A percentile compares a stretch with the other conserved stretches of the same genome.
Conservation (phyloP, 1,139 yeast species). For the Kurtzmaniella quercitrusa region DNA sequence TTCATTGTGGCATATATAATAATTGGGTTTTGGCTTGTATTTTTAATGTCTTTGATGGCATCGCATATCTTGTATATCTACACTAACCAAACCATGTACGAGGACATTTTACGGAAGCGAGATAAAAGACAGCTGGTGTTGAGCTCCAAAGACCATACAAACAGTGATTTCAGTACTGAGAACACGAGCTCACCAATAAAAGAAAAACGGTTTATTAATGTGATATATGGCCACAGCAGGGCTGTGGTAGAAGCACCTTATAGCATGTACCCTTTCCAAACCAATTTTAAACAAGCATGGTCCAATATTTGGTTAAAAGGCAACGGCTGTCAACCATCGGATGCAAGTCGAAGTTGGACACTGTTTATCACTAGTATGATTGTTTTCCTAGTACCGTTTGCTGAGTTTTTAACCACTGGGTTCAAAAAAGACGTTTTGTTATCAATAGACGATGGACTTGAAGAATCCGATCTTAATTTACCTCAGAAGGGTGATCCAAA, state of each 20-base stretch:
- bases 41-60: constrained; percentile 34
- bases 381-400: constrained; percentile 25
- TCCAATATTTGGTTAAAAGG: constrained; percentile 31
- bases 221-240: constrained; percentile 20
- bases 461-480: constrained; percentile 2
- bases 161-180: background rate
- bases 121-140: constrained; percentile 20
- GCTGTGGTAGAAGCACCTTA: constrained; percentile 28
- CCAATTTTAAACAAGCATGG: constrained; percentile 31
- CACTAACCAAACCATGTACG: constrained; percentile 45
- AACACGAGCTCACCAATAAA: background rate
- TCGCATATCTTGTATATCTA: constrained; percentile 36
- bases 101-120: constrained; percentile 23
- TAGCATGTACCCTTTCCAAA: constrained; percentile 21
- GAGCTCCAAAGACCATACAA: constrained; percentile 11
- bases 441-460: constrained; percentile 7
- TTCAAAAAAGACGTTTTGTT: constrained; percentile 3
- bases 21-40: constrained; percentile 37
- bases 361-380: constrained; percentile 15
- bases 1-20: constrained; percentile 39
- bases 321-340: constrained; percentile 14
- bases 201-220: constrained; percentile 25
- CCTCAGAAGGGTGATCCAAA: constrained; percentile 2
- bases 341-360: background rate
- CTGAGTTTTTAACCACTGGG: constrained; percentile 19